These are phyloP conservation scores for Pseudopyricularia javanii DNA, from an alignment of 2,329 filamentous ascomycete species.

Conservation along the genomic window DNA sequence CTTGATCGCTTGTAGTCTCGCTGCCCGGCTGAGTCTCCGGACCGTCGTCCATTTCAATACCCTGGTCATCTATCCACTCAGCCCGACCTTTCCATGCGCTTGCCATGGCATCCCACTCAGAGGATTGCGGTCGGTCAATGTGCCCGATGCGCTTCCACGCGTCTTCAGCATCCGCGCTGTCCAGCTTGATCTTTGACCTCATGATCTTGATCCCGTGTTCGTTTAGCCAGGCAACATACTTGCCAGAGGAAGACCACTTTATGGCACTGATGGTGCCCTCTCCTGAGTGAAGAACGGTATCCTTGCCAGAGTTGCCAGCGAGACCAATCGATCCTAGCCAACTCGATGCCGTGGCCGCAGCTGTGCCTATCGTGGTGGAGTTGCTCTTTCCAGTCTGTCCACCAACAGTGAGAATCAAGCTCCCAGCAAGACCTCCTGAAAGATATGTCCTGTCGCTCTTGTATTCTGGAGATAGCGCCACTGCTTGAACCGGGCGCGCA, in stretches of 20 bases:
- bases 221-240: constrained; percentile 90
- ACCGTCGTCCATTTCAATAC: constrained; percentile 62
- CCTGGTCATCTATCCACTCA: constrained; percentile 84
- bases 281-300: constrained; percentile 78
- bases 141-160: constrained; percentile 94
- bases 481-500: constrained; percentile 79
- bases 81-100: constrained; percentile 84
- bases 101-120: constrained; percentile 93
- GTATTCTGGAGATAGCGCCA: constrained; percentile 90
- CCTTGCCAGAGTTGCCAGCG: constrained; percentile 65
- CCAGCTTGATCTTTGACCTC: constrained; percentile 75
- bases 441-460: constrained; percentile 81
- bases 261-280: constrained; percentile 86
- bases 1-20: constrained; percentile 3
- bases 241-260: constrained; percentile 88
- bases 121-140: constrained; percentile 74
- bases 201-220: constrained; percentile 98
- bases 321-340: constrained; percentile 88
- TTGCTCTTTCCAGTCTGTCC: constrained; percentile 71
- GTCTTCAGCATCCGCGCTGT: constrained; percentile 62
- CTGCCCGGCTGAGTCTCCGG: constrained; percentile 14
- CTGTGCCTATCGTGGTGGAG: constrained; percentile 75
- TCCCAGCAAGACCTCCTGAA: constrained; percentile 80
- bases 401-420: constrained; percentile 74
- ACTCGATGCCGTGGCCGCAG: constrained; percentile 70